Percentiles rank a stretch among this genome's conserved stretches.
phyloP scores from a whole-genome alignment of 495 filamentous ascomycete species.

The Podospora australis region DNA sequence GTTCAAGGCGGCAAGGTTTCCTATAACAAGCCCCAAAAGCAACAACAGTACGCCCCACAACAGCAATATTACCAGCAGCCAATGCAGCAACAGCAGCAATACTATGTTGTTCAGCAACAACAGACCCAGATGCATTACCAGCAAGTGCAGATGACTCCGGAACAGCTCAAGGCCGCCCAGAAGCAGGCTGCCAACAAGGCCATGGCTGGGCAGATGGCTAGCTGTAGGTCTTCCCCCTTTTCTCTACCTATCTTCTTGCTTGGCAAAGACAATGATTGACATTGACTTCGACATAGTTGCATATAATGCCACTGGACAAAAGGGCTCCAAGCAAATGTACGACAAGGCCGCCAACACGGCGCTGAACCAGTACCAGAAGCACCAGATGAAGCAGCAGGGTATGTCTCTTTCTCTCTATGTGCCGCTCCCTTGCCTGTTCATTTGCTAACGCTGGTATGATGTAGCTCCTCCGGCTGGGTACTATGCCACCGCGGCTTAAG shows the following conservation, averaged over 20 bases:
- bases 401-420: neutral
- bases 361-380: neutral
- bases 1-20: neutral
- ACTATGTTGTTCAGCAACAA: too few species aligned
- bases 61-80: neutral
- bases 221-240: too few species aligned
- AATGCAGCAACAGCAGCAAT: neutral
- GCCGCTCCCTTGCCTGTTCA: too few species aligned
- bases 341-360: neutral
- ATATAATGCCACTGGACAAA: neutral
- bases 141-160: neutral
- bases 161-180: neutral
- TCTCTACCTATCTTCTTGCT: neutral
- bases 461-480: neutral
- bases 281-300: neutral
- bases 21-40: neutral
- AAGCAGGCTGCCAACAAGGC: neutral
- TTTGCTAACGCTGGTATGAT: neutral
- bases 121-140: too few species aligned
- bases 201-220: neutral
- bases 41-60: neutral
- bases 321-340: neutral
- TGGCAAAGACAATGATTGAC: neutral
- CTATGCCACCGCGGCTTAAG: neutral
- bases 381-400: conserved; percentile 1